Base-by-base conservation (phyloP, 768 basidiomycete species). In the Naematelia encephala region DNA sequence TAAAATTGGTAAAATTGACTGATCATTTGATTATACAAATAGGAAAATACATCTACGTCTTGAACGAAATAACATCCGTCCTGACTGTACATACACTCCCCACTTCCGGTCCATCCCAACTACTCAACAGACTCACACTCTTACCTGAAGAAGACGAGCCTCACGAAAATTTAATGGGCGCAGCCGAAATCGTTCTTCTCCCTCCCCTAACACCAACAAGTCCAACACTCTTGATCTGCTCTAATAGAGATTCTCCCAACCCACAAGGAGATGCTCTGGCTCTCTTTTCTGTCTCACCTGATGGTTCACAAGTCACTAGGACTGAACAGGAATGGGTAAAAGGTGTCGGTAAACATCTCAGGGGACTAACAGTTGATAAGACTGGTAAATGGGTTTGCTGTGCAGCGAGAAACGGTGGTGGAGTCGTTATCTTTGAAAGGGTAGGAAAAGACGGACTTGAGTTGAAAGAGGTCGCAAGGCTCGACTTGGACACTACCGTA, bases 241-340 rank as follows among this genome's bases (percentile, higher is more conserved):
- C 68, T 4, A 69, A 69, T 50, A 34, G 68, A 14, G 65, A 66
- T 22, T 64, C 68, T n/a, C 62, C 65, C 3, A 43, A 45, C 27
- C 29, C 53, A 4, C 51, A 61, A 21, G 62, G 56, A 25, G 68
- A 69, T 43, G 61, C 68, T 1, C 30, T 69, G 14, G 64, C 62
- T 11, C 28, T 66, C 25, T 66, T 66, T 47, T 42, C 54, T 4
- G 63, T 66, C 10, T 56, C 60, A 13, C 21, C 48, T 12, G 57
- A 65, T 34, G 64, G 64, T 0, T 44, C 16, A 8, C 27, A 61
- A 4, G 60, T 66, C n/a, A 29, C 47, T 19, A 26, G 59, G 21
- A 51, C 54, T 5, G n/a, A 56, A 22, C 43, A 58, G 19, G 29
- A 43, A 13, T 69, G 58, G 56, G 14, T 60, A 2, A 34, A 19